Evolutionary conservation across 2,329 filamentous ascomycete species (phyloP).

Genomic region (Colletotrichum sojae): DNA sequence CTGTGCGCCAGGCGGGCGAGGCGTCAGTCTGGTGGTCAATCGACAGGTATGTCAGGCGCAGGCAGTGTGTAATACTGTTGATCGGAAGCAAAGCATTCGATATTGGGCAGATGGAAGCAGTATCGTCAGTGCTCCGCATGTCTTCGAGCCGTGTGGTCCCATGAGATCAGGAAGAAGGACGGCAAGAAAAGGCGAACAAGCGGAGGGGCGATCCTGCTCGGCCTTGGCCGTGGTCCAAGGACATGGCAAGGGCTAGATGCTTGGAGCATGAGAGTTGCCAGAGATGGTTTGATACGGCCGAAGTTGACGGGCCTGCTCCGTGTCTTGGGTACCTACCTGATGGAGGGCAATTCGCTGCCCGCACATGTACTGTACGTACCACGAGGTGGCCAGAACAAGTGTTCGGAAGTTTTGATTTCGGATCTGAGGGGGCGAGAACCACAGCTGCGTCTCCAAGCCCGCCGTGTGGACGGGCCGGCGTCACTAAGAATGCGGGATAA

Average conservation of each 20-base stretch:
- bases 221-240: too few species aligned
- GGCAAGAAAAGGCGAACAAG: background rate
- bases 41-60: too few species aligned
- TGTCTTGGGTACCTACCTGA: too few species aligned
- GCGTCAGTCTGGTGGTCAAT: too few species aligned
- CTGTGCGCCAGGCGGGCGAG: too few species aligned
- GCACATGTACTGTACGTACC: background rate
- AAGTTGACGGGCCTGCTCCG: background rate
- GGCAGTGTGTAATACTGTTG: background rate
- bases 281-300: constrained; percentile 2
- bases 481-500: constrained; percentile 12
- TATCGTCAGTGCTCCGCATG: constrained; percentile 4
- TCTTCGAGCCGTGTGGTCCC: background rate
- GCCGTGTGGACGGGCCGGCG: background rate
- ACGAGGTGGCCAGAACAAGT: constrained; percentile 1
- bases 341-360: too few species aligned
- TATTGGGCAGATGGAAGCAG: background rate
- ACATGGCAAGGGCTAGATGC: too few species aligned
- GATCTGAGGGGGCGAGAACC: constrained; percentile 22
- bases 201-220: background rate
- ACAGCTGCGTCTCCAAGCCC: background rate
- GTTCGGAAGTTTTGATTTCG: constrained; percentile 17
- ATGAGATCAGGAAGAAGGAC: background rate
- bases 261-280: too few species aligned
- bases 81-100: background rate